These are phyloP conservation scores for Nepenthes mirabilis DNA, from an alignment of 148 eudicot species.

Conservation along the genomic window DNA sequence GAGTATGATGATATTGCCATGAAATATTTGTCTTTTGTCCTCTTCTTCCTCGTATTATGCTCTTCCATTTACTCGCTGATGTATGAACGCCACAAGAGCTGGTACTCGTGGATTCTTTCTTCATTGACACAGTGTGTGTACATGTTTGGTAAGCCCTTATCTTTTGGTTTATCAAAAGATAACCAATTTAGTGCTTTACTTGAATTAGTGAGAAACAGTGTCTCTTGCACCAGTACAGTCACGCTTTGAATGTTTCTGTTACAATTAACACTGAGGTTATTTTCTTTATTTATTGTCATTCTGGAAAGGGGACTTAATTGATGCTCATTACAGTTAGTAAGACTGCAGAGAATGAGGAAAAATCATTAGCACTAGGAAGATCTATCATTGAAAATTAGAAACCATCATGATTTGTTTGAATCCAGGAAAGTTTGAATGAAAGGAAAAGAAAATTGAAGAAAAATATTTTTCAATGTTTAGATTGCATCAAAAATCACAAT, in stretches of 20 bases:
- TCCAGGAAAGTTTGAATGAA: no score
- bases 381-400: no score
- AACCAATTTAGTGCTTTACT: background rate
- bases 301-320: no score
- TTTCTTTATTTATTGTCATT: no score
- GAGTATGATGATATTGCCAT: conserved; percentile 98
- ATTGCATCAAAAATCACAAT: no score
- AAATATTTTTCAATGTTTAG: no score
- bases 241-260: background rate
- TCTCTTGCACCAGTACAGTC: background rate
- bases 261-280: background rate
- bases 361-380: no score
- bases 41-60: conserved; percentile 71
- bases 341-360: no score
- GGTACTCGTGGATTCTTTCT: conserved; percentile 98
- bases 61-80: conserved; percentile 76
- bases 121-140: conserved; percentile 96
- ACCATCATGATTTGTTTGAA: no score
- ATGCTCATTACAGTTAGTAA: no score
- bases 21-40: conserved; percentile 86
- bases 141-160: conserved; percentile 77
- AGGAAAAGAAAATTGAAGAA: no score
- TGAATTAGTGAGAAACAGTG: no score
- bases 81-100: conserved; percentile 93
- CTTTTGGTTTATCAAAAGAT: background rate